Evolutionary conservation across 2,329 filamentous ascomycete genomes (phyloP).

Genomic region (Fusarium falciforme): DNA sequence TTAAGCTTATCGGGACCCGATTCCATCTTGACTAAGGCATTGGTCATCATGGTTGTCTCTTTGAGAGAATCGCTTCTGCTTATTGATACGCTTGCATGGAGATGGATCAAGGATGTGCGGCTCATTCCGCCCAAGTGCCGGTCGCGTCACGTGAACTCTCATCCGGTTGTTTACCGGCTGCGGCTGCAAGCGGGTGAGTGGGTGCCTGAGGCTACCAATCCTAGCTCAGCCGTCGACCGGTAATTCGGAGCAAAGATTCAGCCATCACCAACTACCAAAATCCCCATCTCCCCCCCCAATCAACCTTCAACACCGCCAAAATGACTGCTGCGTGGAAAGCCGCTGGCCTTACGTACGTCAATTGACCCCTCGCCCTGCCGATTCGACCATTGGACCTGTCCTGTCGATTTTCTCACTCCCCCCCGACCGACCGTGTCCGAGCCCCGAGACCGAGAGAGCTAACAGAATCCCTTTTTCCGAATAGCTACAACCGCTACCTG

Average conservation of each 20-base stretch:
- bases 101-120: neutral
- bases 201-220: constrained; percentile 47
- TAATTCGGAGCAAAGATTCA: constrained; percentile 52
- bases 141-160: constrained; percentile 22
- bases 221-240: constrained; percentile 41
- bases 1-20: constrained; percentile 4
- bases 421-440: constrained; percentile 30
- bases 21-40: neutral
- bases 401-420: neutral
- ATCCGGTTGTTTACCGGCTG: constrained; percentile 30
- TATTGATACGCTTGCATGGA: neutral
- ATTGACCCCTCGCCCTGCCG: constrained; percentile 41
- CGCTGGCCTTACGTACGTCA: constrained; percentile 90
- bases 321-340: constrained; percentile 99
- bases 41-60: neutral
- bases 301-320: constrained; percentile 64
- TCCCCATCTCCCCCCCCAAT: constrained; percentile 37
- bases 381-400: constrained; percentile 25
- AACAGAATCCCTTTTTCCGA: constrained; percentile 43
- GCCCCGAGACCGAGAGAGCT: constrained; percentile 44
- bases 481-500: constrained; percentile 99
- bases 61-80: neutral
- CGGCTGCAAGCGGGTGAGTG: neutral
- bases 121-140: neutral
- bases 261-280: constrained; percentile 49